Conservation (phyloP, 2,329 filamentous ascomycete genomes). For the Neopestalotiopsis rosae region DNA sequence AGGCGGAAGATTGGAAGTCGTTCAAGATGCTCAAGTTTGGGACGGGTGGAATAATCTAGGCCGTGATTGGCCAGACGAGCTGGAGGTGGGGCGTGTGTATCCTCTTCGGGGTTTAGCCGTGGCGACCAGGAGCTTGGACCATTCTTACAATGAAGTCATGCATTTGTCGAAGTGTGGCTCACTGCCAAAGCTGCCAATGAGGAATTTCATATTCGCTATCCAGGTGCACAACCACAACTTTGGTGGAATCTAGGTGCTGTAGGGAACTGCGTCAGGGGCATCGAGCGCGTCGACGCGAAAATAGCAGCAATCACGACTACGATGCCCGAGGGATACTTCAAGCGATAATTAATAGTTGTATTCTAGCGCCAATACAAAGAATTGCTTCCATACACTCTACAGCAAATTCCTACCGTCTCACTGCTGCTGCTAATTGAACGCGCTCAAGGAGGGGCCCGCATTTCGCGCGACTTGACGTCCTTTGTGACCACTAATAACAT, state of each 20-base stretch:
- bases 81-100: constrained; percentile 9
- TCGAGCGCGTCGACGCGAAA: neutral
- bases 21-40: constrained; percentile 12
- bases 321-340: neutral
- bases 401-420: neutral
- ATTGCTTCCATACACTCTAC: neutral
- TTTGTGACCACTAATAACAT: neutral
- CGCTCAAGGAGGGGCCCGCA: neutral
- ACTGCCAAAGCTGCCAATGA: constrained; percentile 8
- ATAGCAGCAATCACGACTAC: neutral
- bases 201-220: constrained; percentile 4
- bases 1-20: neutral
- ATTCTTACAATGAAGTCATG: constrained; percentile 21
- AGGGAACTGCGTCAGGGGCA: neutral
- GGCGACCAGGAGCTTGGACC: constrained; percentile 20
- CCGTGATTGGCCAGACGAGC: constrained; percentile 20
- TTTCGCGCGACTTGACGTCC: neutral
- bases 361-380: neutral
- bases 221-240: neutral
- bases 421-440: neutral
- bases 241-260: neutral
- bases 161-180: constrained; percentile 13
- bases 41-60: constrained; percentile 18
- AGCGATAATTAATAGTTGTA: neutral
- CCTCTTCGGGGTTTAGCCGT: neutral